phyloP scores from a whole-genome alignment of 495 filamentous ascomycete species.

The Penicillium roqueforti region DNA sequence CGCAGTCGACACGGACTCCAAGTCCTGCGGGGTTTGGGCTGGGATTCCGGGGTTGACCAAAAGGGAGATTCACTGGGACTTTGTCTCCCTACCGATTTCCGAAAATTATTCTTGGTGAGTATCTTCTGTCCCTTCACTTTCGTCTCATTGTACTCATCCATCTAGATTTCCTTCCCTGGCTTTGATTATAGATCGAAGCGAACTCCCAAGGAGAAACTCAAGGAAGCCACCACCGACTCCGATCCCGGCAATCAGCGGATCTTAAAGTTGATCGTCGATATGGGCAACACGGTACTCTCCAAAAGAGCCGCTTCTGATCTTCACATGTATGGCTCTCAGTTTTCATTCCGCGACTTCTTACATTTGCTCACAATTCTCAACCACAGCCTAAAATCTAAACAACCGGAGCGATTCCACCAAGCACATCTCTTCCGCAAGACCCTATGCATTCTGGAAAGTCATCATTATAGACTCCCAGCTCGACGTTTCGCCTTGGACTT shows the following conservation, averaged over 20 bases:
- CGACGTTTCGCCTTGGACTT: slow-evolving; percentile 87
- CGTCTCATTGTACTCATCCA: slow-evolving; percentile 7
- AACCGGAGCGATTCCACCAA: slow-evolving; percentile 67
- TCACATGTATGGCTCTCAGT: slow-evolving; percentile 38
- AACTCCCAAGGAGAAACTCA: slow-evolving; percentile 37
- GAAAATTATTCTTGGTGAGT: slow-evolving; percentile 67
- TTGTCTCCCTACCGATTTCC: slow-evolving; percentile 76
- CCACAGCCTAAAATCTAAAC: slow-evolving; percentile 59
- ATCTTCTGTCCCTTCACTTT: slow-evolving; percentile 11
- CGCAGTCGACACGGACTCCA: slow-evolving; percentile 87
- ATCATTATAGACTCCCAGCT: slow-evolving; percentile 80
- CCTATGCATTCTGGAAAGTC: slow-evolving; percentile 79
- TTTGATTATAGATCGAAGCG: slow-evolving; percentile 35
- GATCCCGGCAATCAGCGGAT: slow-evolving; percentile 70
- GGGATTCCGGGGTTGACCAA: slow-evolving; percentile 84
- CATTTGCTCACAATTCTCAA: slow-evolving; percentile 13
- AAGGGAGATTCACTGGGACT: slow-evolving; percentile 80
- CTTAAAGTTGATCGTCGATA: slow-evolving; percentile 72
- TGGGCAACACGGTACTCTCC: slow-evolving; percentile 84
- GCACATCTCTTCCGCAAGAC: slow-evolving; percentile 75
- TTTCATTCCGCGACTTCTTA: neutral
- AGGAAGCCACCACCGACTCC: slow-evolving; percentile 51
- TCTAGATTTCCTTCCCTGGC: slow-evolving; percentile 37
- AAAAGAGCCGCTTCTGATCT: slow-evolving; percentile 74
- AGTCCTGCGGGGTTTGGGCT: slow-evolving; percentile 79